Evolutionary conservation across 2,329 filamentous ascomycete genomes (phyloP).

Genomic region (Fusarium luffae): DNA sequence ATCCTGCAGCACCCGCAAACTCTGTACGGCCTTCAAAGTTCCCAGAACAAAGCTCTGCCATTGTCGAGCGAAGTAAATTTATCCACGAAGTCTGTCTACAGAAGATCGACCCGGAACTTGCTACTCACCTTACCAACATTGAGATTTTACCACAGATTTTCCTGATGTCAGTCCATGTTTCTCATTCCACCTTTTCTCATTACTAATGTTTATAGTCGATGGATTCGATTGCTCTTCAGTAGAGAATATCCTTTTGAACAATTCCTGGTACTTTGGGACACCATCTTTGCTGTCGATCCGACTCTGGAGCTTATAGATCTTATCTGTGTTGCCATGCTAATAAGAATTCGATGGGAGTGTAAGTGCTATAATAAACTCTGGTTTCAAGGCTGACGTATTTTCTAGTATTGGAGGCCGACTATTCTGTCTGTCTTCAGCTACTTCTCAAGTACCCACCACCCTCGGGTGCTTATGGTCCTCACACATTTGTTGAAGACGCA

Average conservation of each 20-base stretch:
- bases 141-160: slow-evolving; percentile 98
- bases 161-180: slow-evolving; percentile 72
- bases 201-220: slow-evolving; percentile 69
- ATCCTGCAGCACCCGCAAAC: slow-evolving; percentile 24
- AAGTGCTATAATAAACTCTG: slow-evolving; percentile 50
- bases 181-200: background rate
- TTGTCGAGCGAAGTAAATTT: slow-evolving; percentile 85
- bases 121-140: slow-evolving; percentile 80
- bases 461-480: slow-evolving; percentile 70
- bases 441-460: slow-evolving; percentile 85
- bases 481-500: slow-evolving; percentile 88
- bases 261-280: slow-evolving; percentile 88
- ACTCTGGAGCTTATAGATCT: slow-evolving; percentile 84
- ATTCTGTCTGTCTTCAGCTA: slow-evolving; percentile 83
- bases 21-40: slow-evolving; percentile 31
- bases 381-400: slow-evolving; percentile 38
- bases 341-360: slow-evolving; percentile 92
- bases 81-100: slow-evolving; percentile 87
- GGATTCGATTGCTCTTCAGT: slow-evolving; percentile 93
- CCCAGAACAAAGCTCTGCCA: slow-evolving; percentile 61
- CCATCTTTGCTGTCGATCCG: slow-evolving; percentile 87
- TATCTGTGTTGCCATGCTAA: slow-evolving; percentile 92
- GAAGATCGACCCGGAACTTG: slow-evolving; percentile 84
- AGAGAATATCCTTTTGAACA: slow-evolving; percentile 92
- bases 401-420: slow-evolving; percentile 85